A percentile compares a stretch with the other conserved stretches of the same genome.
phyloP scores from a whole-genome alignment of 148 eudicot species.

The Simmondsia chinensis region DNA sequence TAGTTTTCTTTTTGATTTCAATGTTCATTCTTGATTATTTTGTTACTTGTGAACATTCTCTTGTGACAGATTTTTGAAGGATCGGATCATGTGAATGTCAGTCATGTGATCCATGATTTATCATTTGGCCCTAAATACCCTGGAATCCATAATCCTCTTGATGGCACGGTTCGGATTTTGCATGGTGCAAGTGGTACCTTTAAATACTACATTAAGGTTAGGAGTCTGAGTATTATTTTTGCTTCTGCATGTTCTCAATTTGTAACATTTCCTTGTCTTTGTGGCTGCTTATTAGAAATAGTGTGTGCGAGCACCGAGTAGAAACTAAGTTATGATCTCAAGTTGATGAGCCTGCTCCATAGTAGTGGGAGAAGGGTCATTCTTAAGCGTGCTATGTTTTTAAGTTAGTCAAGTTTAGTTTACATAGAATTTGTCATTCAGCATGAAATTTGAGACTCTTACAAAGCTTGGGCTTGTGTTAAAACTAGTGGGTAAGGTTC shows the following conservation, averaged over 20 bases:
- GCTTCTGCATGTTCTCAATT: slow-evolving; percentile 2
- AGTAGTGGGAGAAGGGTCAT: too few species aligned
- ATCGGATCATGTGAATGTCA: slow-evolving; percentile 85
- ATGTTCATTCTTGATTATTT: not conserved
- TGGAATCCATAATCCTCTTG: slow-evolving; percentile 92
- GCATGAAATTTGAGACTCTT: too few species aligned
- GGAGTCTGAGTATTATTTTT: not conserved
- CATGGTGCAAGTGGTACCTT: slow-evolving; percentile 83
- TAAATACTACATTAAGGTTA: slow-evolving; percentile 96
- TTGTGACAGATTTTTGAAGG: slow-evolving; percentile 81
- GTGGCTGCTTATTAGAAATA: too few species aligned
- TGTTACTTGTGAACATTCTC: slow-evolving; percentile 2
- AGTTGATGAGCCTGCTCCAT: too few species aligned
- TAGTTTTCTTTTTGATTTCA: not conserved
- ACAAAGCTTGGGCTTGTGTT: too few species aligned
- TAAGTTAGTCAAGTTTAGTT: too few species aligned
- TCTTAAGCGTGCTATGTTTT: too few species aligned
- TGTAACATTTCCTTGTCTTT: too few species aligned
- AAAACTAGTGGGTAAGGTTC: too few species aligned
- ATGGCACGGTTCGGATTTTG: slow-evolving; percentile 64
- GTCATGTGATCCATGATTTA: slow-evolving; percentile 89
- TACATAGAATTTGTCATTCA: too few species aligned
- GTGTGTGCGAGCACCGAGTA: too few species aligned
- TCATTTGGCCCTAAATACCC: slow-evolving; percentile 98
- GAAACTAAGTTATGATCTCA: too few species aligned